These are phyloP conservation scores for Fusarium setosum DNA, from an alignment of 2,329 filamentous ascomycete species.

Conservation along the genomic window DNA sequence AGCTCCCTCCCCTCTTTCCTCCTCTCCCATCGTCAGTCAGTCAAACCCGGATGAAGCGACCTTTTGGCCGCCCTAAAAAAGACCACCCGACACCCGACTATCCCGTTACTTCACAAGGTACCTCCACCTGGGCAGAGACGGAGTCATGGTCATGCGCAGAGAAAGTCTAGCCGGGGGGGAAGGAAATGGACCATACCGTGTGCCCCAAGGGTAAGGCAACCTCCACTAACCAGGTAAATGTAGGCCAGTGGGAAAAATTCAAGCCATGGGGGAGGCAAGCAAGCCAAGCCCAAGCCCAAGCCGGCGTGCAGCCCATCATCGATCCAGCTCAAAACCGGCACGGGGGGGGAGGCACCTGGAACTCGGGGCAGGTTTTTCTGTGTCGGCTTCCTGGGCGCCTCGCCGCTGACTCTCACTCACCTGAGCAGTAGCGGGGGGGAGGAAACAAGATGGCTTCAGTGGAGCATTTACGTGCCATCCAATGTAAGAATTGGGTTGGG, in stretches of 20 bases:
- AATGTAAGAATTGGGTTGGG: not conserved
- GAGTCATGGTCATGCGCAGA: conserved; percentile 32
- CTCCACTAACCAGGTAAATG: no score
- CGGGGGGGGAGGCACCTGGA: conserved; percentile 2
- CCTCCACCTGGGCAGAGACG: conserved; percentile 22
- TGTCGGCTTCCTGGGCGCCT: not conserved
- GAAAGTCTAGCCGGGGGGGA: conserved; percentile 25
- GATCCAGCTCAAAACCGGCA: conserved; percentile 19
- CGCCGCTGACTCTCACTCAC: no score
- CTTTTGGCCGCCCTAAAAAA: not conserved
- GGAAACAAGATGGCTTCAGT: conserved; percentile 13
- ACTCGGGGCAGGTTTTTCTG: no score
- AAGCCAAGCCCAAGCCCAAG: conserved; percentile 28
- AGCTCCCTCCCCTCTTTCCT: conserved; percentile 1
- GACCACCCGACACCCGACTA: conserved; percentile 18
- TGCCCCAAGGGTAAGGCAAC: conserved; percentile 16
- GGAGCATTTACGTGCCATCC: conserved; percentile 1
- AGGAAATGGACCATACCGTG: conserved; percentile 14
- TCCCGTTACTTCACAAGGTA: conserved; percentile 3
- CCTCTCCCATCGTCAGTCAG: not conserved
- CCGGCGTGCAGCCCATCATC: conserved; percentile 22
- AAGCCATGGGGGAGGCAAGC: conserved; percentile 18
- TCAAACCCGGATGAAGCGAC: conserved; percentile 5
- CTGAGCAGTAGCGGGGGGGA: conserved; percentile 9
- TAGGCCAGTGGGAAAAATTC: not conserved